Evolutionary conservation across 306 rosid species (phyloP).

Genomic region (Argentina anserina): DNA sequence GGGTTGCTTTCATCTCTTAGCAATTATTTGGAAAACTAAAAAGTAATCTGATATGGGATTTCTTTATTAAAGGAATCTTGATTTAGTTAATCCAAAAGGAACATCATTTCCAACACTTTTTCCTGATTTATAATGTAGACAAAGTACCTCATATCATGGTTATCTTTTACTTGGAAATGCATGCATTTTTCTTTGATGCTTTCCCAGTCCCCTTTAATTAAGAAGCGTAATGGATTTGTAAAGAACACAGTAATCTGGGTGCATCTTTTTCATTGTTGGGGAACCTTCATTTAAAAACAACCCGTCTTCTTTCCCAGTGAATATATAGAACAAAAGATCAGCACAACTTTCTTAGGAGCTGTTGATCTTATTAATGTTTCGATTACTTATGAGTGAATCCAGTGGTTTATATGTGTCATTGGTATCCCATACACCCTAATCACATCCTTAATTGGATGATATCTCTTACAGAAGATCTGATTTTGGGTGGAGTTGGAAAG

Average conservation of each 20-base stretch:
- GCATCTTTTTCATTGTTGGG: constrained; percentile 17
- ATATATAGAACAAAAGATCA: not conserved
- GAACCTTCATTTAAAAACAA: constrained; percentile 3
- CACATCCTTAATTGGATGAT: not conserved
- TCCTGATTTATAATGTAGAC: constrained; percentile 38
- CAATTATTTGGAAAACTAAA: constrained; percentile 16
- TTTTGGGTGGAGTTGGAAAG: constrained; percentile 14
- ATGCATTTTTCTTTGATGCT: constrained; percentile 45
- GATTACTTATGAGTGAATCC: not conserved
- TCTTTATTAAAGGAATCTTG: constrained; percentile 48
- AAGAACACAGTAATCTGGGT: constrained; percentile 12
- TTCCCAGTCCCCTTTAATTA: constrained; percentile 25
- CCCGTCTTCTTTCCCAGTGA: not conserved
- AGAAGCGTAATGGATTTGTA: constrained; percentile 23
- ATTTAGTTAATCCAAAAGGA: constrained; percentile 36
- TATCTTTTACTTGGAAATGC: constrained; percentile 32
- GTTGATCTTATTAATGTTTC: not conserved
- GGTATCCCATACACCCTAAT: not conserved
- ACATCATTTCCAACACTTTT: constrained; percentile 40
- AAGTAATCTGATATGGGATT: constrained; percentile 23
- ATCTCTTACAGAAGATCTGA: not conserved
- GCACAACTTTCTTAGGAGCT: not conserved
- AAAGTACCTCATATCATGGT: constrained; percentile 40
- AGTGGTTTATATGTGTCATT: not conserved
- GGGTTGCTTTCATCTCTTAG: constrained; percentile 31